Evolutionary conservation across 164 flowering plant genomes (phyloP), one percentile per base, ranked within the genome.

Genomic region (Echeveria elegans): DNA sequence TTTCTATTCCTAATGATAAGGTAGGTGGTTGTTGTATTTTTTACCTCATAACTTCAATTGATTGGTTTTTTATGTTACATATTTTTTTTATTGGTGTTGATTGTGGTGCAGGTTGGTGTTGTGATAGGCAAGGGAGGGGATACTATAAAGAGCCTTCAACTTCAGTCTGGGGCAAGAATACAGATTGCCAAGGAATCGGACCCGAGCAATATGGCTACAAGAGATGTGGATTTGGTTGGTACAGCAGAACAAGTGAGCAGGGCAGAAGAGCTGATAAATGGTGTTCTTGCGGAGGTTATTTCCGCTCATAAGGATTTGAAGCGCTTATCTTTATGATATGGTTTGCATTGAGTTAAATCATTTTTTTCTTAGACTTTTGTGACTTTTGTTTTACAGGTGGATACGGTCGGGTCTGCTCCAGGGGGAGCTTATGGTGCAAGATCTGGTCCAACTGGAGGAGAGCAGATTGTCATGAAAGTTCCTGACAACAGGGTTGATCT

Each of bases 211-310:
- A 14, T 74, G 69, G 53, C 34, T 23, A 73, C 72, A 6, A 71
- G 76, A 50, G 70, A 65, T 21, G 79, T 77, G 7, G 79, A 77
- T 14, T 59, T 77, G 59, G 59, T 67, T 67, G 79, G 79, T 23
- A 71, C 79, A 1, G 36, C 74, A 1, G 79, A 77, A 1, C 74
- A 77, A 48, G 47, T 77, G 47, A 56, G 66, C 40, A 71, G 60
- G 66, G 79, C 79, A 9, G 79, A 77, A 52, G 61, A 77, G 47
- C 66, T 74, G 45, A 69, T 77, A 38, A 71, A 64, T 53, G 74
- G 71, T 32, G 68, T 73, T 5, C 61, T 77, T 38, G 70, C 70
- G 6, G 74, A 77, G 79, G 79, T 77, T 40, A 28, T 19, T 14
- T 68, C 28, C 26, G 4, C n/a, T n/a, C n/a, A n/a, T n/a, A 11